phyloP scores from a whole-genome alignment of 2,329 filamentous ascomycete species.

The Endoconidiophora polonica region DNA sequence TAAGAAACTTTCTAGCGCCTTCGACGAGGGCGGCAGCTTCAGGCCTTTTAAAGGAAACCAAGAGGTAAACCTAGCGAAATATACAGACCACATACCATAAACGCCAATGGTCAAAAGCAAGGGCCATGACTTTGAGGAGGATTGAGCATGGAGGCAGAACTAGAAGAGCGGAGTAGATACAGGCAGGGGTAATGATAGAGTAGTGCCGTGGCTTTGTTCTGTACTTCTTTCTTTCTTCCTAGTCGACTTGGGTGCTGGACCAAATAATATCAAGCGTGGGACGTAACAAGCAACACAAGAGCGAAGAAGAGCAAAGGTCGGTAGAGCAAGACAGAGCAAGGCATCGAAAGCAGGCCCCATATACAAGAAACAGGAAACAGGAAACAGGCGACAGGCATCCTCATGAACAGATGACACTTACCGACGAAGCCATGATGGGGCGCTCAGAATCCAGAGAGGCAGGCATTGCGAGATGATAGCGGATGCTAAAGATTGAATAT shows the following conservation, averaged over 20 bases:
- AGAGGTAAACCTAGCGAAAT: not conserved
- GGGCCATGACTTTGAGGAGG: conserved; percentile 1
- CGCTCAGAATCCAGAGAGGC: conserved; percentile 42
- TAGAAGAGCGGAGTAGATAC: conserved; percentile 9
- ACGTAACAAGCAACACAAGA: not conserved
- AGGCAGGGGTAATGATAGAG: not conserved
- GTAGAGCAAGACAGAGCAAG: conserved; percentile 11
- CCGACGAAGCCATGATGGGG: conserved; percentile 46
- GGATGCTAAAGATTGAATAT: not conserved
- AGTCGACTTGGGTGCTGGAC: no score
- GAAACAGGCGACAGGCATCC: no score
- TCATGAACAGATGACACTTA: conserved; percentile 24
- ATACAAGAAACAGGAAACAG: no score
- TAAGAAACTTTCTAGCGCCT: not conserved
- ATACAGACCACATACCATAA: not conserved
- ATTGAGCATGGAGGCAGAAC: conserved; percentile 1
- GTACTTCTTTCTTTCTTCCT: no score
- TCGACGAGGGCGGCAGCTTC: not conserved
- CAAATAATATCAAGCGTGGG: not conserved
- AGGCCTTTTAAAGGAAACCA: not conserved
- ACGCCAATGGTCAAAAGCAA: not conserved
- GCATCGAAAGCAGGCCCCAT: not conserved
- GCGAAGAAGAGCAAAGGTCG: conserved; percentile 5
- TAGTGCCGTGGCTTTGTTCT: not conserved
- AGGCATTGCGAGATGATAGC: conserved; percentile 27